phyloP scores from a whole-genome alignment of 768 basidiomycete species.

The Lactarius trivialis region DNA sequence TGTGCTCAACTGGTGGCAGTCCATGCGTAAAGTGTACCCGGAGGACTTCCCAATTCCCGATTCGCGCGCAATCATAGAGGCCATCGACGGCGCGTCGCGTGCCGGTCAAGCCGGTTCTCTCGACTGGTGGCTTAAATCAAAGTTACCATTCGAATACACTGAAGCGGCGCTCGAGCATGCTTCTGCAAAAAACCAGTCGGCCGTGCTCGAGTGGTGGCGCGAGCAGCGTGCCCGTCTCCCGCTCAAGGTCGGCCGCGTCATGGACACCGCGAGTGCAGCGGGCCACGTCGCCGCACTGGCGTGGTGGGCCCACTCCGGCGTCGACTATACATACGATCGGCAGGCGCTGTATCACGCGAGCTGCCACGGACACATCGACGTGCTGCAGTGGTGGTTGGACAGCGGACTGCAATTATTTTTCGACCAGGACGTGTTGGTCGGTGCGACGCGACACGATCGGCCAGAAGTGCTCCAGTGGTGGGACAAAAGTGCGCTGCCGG shows the following conservation, averaged over 20 bases:
- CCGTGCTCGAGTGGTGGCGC: conserved; percentile 82
- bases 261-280: conserved; percentile 79
- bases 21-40: conserved; percentile 52
- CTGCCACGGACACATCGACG: conserved; percentile 71
- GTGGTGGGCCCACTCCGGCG: conserved; percentile 78
- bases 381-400: conserved; percentile 77
- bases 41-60: conserved; percentile 53
- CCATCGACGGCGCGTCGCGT: conserved; percentile 73
- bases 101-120: conserved; percentile 68
- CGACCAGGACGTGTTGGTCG: conserved; percentile 71
- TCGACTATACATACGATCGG: conserved; percentile 74
- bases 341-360: conserved; percentile 74
- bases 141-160: conserved; percentile 63
- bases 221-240: conserved; percentile 46
- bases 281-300: conserved; percentile 70
- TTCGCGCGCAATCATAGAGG: conserved; percentile 51
- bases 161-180: conserved; percentile 76
- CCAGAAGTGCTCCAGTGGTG: conserved; percentile 86
- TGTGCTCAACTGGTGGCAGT: conserved; percentile 81
- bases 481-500: conserved; percentile 68
- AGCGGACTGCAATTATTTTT: conserved; percentile 73
- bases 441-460: conserved; percentile 76
- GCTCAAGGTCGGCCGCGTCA: conserved; percentile 76
- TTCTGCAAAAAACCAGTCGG: conserved; percentile 68
- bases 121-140: conserved; percentile 76